These are phyloP conservation scores for Harringtonia lauricola DNA, from an alignment of 2,329 filamentous ascomycete genomes.

Conservation along the genomic window DNA sequence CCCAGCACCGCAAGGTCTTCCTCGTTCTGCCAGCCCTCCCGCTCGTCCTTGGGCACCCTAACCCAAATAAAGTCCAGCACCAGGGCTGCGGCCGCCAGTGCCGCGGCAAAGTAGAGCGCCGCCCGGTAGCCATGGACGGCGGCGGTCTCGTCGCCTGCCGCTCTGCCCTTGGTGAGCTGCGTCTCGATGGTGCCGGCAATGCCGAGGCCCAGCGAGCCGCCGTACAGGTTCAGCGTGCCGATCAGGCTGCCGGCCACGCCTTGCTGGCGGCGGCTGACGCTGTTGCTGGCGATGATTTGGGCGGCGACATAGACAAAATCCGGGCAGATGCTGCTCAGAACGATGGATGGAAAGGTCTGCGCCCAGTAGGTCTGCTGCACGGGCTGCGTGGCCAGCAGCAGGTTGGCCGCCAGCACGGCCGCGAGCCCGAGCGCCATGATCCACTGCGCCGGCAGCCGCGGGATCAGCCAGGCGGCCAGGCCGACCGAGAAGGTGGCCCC, in stretches of 20 bases:
- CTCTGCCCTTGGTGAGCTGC: conserved; percentile 7
- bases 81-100: conserved; percentile 20
- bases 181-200: conserved; percentile 24
- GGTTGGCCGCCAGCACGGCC: conserved; percentile 18
- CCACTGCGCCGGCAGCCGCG: conserved; percentile 32
- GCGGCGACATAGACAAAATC: conserved; percentile 39
- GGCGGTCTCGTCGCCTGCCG: conserved; percentile 5
- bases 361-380: conserved; percentile 32
- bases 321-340: conserved; percentile 26
- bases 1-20: background rate
- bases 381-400: conserved; percentile 32
- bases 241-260: conserved; percentile 39
- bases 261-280: conserved; percentile 33
- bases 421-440: conserved; percentile 32
- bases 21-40: conserved; percentile 18
- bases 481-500: conserved; percentile 25
- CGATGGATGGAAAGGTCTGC: conserved; percentile 26
- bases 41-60: conserved; percentile 27
- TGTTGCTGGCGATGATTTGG: conserved; percentile 42
- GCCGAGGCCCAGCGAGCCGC: conserved; percentile 19
- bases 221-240: conserved; percentile 24
- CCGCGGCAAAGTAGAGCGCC: conserved; percentile 29
- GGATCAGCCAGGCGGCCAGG: conserved; percentile 32
- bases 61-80: conserved; percentile 26
- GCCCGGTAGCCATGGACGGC: conserved; percentile 24